Evolutionary conservation across 768 basidiomycete species (phyloP).

Genomic region (Leccinum subgranulosum): DNA sequence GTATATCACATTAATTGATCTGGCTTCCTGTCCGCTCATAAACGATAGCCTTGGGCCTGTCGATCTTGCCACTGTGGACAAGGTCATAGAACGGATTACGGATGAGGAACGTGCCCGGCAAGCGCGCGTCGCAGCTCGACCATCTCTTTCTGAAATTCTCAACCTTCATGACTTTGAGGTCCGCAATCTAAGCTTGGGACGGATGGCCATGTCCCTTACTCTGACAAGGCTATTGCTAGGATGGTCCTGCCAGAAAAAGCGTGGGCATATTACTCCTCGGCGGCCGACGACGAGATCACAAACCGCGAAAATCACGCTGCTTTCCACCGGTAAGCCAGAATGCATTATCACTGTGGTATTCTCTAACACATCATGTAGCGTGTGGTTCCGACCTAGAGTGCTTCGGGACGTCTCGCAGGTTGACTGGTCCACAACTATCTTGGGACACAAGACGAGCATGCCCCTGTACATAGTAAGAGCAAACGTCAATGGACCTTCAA

Average conservation of each 20-base stretch:
- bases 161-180: constrained; percentile 96
- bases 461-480: constrained; percentile 73
- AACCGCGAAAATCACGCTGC: constrained; percentile 86
- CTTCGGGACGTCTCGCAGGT: constrained; percentile 81
- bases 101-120: constrained; percentile 70
- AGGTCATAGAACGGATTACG: constrained; percentile 59
- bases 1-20: constrained; percentile 12
- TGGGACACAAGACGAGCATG: constrained; percentile 72
- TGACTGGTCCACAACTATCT: constrained; percentile 81
- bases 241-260: constrained; percentile 80
- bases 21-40: background rate
- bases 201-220: constrained; percentile 7
- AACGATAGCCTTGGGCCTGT: constrained; percentile 63
- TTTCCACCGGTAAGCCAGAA: constrained; percentile 66
- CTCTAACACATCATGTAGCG: constrained; percentile 31
- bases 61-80: constrained; percentile 63
- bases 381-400: constrained; percentile 91
- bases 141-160: constrained; percentile 74
- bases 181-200: constrained; percentile 2
- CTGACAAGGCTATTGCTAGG: constrained; percentile 72
- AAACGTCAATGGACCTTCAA: background rate
- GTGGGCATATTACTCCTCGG: constrained; percentile 98
- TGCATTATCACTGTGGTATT: background rate
- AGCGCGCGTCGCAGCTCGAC: constrained; percentile 57
- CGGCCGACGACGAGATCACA: constrained; percentile 93